Base-by-base conservation (phyloP, 805 yeast species). In the Wickerhamomyces strasburgensis region DNA sequence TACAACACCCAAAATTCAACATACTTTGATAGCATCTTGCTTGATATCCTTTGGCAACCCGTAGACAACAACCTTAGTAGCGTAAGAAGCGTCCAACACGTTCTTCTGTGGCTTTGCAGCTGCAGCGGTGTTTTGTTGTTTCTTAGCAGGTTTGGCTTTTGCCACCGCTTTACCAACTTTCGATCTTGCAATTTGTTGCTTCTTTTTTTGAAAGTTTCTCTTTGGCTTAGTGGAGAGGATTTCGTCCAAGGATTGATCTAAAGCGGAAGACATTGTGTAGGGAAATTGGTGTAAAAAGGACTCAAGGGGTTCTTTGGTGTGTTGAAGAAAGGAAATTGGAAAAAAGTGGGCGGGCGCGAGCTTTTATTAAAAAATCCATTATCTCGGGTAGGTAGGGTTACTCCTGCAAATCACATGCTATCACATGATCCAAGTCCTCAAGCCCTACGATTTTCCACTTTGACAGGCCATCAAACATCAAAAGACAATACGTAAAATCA, bases 231-330 rank as follows among this genome's bases (percentile, higher is more conserved):
- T 65, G 42, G 95, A 76, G 58, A 90, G 84, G 62, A 90, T 90
- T 54, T 88, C 97, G 70, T 90, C 98, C 58, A 90, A 78, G 34
- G 97, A 86, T 69, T 85, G 84, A 68, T 90, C 96, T 67, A 90
- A 75, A 55, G 84, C 73, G 45, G 82, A 73, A 47, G 82, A 73
- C 60, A 94, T 82, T 89, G 82, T 84, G 40, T 35, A 59, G 35
- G 19, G 31, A 13, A 17, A 14, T 34, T 29, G n/a, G n/a, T n/a
- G n/a, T n/a, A n/a, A n/a, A n/a, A n/a, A n/a, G n/a, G n/a, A n/a
- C 27, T 30, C 33, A 34, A 30, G 33, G 36, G 39, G 21, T 15
- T 23, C 29, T 26, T 25, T 31, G 3, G 14, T 19, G 34, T 30
- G 34, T 27, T 37, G 29, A 25, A 33, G 13, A 19, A 27, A 13